phyloP scores from a whole-genome alignment of 352 stramenopile species.

The Phytophthora cactorum region DNA sequence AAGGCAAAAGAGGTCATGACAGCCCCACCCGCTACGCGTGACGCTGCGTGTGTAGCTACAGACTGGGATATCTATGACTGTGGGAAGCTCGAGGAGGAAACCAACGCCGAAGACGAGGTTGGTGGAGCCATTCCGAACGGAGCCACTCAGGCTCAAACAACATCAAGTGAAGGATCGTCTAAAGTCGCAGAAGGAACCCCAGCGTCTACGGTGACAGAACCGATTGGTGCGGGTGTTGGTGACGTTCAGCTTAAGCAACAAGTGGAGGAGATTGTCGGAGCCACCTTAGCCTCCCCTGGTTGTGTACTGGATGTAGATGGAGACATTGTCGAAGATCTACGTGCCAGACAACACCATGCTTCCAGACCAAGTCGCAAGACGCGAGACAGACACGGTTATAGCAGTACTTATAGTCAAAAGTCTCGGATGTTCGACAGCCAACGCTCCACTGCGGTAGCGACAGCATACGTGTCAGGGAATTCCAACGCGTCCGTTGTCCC shows the following conservation, averaged over 20 bases:
- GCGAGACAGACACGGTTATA: constrained; percentile 21
- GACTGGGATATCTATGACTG: constrained; percentile 91
- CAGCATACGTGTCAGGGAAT: constrained; percentile 24
- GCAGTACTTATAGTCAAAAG: constrained; percentile 45
- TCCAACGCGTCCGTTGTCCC: constrained; percentile 55
- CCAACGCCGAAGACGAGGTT: constrained; percentile 37
- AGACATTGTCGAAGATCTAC: constrained; percentile 78
- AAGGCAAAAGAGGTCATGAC: constrained; percentile 89
- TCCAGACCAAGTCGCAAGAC: constrained; percentile 27
- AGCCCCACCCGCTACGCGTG: constrained; percentile 71
- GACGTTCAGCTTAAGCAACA: constrained; percentile 74
- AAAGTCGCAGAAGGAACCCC: constrained; percentile 17
- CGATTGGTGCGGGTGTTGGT: constrained; percentile 37
- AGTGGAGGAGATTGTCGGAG: constrained; percentile 82
- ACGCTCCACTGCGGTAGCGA: constrained; percentile 38
- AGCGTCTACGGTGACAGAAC: constrained; percentile 10
- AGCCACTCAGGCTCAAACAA: constrained; percentile 1
- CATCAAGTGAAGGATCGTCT: constrained; percentile 17
- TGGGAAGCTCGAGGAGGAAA: constrained; percentile 33
- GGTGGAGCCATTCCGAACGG: neutral
- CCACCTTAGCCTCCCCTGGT: constrained; percentile 73
- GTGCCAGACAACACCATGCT: constrained; percentile 52
- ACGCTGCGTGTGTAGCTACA: constrained; percentile 74
- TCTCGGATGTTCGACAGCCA: constrained; percentile 53
- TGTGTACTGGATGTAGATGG: constrained; percentile 83